Evolutionary conservation across 306 rosid genomes (phyloP).

Genomic region (Purshia tridentata): DNA sequence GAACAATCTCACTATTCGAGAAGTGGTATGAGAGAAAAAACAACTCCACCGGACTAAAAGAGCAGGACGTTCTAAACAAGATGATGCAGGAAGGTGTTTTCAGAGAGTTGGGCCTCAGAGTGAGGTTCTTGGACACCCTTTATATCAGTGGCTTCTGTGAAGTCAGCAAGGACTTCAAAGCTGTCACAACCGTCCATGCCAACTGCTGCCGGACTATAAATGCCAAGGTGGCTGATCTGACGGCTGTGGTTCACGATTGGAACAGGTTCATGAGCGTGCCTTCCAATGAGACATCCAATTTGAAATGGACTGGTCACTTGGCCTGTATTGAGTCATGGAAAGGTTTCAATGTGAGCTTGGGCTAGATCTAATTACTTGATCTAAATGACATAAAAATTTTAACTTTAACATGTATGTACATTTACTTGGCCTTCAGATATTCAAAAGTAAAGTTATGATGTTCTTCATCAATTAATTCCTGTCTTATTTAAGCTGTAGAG

Average conservation of each 20-base stretch:
- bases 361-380: not conserved
- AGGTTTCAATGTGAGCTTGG: not conserved
- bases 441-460: too few relatives aligned
- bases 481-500: not conserved
- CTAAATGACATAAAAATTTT: too few relatives aligned
- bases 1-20: constrained; percentile 28
- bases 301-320: constrained; percentile 15
- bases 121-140: constrained; percentile 26
- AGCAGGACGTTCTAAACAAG: constrained; percentile 26
- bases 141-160: constrained; percentile 38
- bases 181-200: constrained; percentile 31
- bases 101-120: constrained; percentile 3
- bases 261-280: constrained; percentile 12
- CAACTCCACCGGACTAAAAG: constrained; percentile 17
- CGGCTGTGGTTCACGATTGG: constrained; percentile 29
- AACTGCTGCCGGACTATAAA: constrained; percentile 32
- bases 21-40: constrained; percentile 28
- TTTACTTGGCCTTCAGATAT: too few relatives aligned
- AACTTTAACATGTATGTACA: too few relatives aligned
- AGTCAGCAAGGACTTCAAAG: constrained; percentile 28
- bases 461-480: too few relatives aligned
- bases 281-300: constrained; percentile 1
- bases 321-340: not conserved
- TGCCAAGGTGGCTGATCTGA: constrained; percentile 26
- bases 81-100: constrained; percentile 23